phyloP scores from a whole-genome alignment of 2,329 filamentous ascomycete genomes.

The Stachybotrys chlorohalonatus region DNA sequence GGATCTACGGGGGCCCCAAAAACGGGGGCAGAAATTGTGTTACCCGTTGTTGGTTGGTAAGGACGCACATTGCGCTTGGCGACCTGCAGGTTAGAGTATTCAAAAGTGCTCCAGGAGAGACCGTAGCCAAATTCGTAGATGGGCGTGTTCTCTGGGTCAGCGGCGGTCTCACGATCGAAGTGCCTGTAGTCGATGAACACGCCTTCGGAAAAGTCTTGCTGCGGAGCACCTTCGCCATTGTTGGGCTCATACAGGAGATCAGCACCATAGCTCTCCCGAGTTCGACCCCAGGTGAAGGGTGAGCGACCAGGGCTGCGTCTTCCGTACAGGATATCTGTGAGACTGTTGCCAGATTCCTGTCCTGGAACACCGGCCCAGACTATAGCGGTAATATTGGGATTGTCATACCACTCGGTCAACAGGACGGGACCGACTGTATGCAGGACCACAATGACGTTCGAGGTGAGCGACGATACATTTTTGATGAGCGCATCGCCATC shows the following conservation, averaged over 20 bases:
- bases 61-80: constrained; percentile 34
- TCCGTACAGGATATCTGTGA: constrained; percentile 78
- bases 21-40: constrained; percentile 52
- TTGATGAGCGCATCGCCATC: constrained; percentile 73
- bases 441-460: constrained; percentile 87
- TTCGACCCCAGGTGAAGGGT: constrained; percentile 71
- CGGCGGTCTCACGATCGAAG: constrained; percentile 52
- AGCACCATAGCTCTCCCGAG: constrained; percentile 57
- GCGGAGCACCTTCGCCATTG: constrained; percentile 56
- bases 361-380: constrained; percentile 76
- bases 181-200: constrained; percentile 64
- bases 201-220: constrained; percentile 67
- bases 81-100: constrained; percentile 60
- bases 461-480: constrained; percentile 66
- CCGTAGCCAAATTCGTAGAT: constrained; percentile 78
- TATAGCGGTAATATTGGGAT: constrained; percentile 74
- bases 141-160: constrained; percentile 37
- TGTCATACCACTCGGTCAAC: constrained; percentile 64
- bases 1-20: constrained; percentile 53
- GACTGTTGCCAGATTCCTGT: constrained; percentile 72
- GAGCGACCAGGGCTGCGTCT: constrained; percentile 69
- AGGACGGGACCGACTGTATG: constrained; percentile 78
- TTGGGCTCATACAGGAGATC: constrained; percentile 61
- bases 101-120: constrained; percentile 71
- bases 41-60: constrained; percentile 53